phyloP scores from a whole-genome alignment of 352 stramenopile species.

The Pythium angustatum region DNA sequence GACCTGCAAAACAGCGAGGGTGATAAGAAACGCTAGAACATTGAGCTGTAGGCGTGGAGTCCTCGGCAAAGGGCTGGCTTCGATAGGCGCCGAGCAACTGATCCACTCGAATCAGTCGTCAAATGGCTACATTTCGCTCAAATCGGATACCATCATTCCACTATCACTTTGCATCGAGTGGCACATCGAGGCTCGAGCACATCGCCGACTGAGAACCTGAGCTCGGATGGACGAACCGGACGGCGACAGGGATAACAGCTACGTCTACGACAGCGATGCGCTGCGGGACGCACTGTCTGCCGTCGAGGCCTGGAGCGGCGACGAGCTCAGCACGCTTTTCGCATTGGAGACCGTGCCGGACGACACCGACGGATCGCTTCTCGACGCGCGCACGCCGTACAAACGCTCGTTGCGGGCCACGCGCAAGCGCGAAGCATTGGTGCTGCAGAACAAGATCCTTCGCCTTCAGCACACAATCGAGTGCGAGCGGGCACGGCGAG shows the following conservation, averaged over 20 bases:
- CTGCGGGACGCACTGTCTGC: background rate
- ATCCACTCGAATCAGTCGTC: background rate
- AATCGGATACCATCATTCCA: background rate
- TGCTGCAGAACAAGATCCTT: background rate
- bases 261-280: background rate
- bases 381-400: background rate
- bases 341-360: background rate
- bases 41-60: too few species aligned
- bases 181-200: too few species aligned
- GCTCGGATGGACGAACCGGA: background rate
- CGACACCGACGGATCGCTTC: background rate
- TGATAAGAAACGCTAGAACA: too few species aligned
- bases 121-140: background rate
- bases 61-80: too few species aligned
- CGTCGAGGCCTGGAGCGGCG: background rate
- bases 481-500: background rate
- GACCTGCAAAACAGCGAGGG: too few species aligned
- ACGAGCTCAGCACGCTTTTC: background rate
- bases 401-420: background rate
- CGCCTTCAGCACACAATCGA: background rate
- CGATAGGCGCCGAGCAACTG: too few species aligned
- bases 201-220: too few species aligned
- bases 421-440: constrained; percentile 3
- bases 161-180: background rate
- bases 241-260: background rate